Conservation (phyloP, 1,139 yeast genomes). For the Zygosaccharomyces sapae region DNA sequence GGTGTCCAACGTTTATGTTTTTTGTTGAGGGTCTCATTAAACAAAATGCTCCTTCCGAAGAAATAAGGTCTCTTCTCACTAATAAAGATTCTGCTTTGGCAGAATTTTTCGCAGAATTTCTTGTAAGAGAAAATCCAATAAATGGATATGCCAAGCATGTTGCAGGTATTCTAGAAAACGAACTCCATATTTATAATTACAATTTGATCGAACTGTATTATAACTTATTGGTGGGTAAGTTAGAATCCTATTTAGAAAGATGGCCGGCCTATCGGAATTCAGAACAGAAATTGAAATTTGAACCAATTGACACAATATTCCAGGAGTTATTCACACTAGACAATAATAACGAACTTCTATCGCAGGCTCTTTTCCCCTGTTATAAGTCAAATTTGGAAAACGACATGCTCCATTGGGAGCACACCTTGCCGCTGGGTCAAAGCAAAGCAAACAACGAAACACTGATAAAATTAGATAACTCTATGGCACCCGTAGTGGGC, state of each 20-base stretch:
- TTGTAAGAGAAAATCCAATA: slow-evolving; percentile 36
- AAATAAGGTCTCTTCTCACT: slow-evolving; percentile 26
- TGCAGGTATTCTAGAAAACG: too few species aligned
- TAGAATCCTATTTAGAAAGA: slow-evolving; percentile 22
- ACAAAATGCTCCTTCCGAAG: slow-evolving; percentile 29
- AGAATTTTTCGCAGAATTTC: slow-evolving; percentile 33
- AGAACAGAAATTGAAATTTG: slow-evolving; percentile 26
- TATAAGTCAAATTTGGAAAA: slow-evolving; percentile 34
- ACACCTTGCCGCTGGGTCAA: slow-evolving; percentile 20
- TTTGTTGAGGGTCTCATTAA: slow-evolving; percentile 38
- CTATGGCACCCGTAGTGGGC: slow-evolving; percentile 49
- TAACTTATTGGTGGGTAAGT: slow-evolving; percentile 26
- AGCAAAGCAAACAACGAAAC: slow-evolving; percentile 4
- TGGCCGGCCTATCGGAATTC: slow-evolving; percentile 30
- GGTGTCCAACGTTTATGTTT: slow-evolving; percentile 46
- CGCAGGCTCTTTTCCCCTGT: slow-evolving; percentile 33
- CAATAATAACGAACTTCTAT: slow-evolving; percentile 31
- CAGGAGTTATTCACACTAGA: slow-evolving; percentile 35
- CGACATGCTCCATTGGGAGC: slow-evolving; percentile 33
- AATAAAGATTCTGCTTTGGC: slow-evolving; percentile 28
- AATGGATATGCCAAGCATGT: slow-evolving; percentile 33
- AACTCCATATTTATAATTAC: slow-evolving; percentile 28
- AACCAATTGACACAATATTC: slow-evolving; percentile 33
- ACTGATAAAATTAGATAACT: slow-evolving; percentile 21
- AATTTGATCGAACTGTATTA: slow-evolving; percentile 34